Evolutionary conservation across 768 basidiomycete genomes (phyloP).

Genomic region (Austroboletus eburneus): DNA sequence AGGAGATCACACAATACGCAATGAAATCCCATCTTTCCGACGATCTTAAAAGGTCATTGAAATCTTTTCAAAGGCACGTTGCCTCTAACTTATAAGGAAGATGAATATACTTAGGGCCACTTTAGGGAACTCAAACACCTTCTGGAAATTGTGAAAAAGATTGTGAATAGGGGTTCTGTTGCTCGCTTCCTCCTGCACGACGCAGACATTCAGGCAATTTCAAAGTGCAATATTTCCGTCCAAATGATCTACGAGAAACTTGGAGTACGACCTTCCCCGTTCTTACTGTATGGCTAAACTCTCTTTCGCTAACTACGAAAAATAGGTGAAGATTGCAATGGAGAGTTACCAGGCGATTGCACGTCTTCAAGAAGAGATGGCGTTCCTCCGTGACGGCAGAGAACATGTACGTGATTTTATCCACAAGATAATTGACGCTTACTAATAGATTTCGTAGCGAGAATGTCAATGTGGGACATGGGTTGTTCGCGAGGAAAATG

Average conservation of each 20-base stretch:
- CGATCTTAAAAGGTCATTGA: constrained; percentile 5
- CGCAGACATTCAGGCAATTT: constrained; percentile 7
- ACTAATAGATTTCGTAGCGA: constrained; percentile 7
- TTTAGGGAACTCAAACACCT: constrained; percentile 9
- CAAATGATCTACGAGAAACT: constrained; percentile 4
- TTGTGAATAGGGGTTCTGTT: not conserved
- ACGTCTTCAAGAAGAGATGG: constrained; percentile 10
- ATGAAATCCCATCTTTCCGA: not conserved
- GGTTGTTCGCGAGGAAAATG: not conserved
- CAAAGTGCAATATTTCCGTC: constrained; percentile 9
- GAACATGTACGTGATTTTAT: constrained; percentile 1
- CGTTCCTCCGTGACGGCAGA: not conserved
- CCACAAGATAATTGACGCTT: too few species aligned
- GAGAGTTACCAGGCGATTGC: constrained; percentile 14
- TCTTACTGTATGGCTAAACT: not conserved
- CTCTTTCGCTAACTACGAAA: not conserved
- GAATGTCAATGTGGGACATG: constrained; percentile 6
- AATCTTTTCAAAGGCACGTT: constrained; percentile 4
- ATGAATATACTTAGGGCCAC: not conserved
- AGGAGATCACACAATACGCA: constrained; percentile 5
- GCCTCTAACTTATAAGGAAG: not conserved
- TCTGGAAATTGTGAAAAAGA: constrained; percentile 4
- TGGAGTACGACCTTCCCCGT: constrained; percentile 4
- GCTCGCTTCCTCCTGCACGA: constrained; percentile 11
- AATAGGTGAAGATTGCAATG: constrained; percentile 11